Percentiles rank a stretch among this genome's conserved stretches.
These are phyloP conservation scores for Cajanus cajan DNA, from an alignment of 306 rosid species.

Conservation along the genomic window DNA sequence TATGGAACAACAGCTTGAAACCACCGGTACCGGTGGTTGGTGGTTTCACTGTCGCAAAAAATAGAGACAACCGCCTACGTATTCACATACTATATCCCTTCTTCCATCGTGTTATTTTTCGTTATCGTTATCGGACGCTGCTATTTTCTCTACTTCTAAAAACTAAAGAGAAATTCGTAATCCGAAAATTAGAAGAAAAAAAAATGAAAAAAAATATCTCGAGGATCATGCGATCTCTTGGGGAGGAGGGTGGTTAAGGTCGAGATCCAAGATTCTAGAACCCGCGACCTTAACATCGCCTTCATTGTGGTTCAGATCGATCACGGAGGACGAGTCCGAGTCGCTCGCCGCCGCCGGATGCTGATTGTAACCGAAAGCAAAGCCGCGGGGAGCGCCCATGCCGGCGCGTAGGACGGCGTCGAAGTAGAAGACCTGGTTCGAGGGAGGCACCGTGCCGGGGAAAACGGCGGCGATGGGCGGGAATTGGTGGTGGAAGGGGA, in stretches of 20 bases:
- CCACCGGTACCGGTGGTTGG: not conserved
- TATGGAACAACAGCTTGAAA: conserved; percentile 42
- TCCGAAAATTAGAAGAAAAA: not conserved
- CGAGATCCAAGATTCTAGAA: conserved; percentile 40
- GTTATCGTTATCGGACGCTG: not conserved
- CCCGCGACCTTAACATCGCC: not conserved
- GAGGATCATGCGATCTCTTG: conserved; percentile 35
- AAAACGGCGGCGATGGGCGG: conserved; percentile 28
- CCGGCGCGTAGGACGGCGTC: conserved; percentile 55
- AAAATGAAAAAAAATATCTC: not conserved
- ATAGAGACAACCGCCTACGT: conserved; percentile 31
- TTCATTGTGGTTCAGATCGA: conserved; percentile 49
- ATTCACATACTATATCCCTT: conserved; percentile 33
- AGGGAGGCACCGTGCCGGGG: conserved; percentile 31
- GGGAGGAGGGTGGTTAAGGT: conserved; percentile 58
- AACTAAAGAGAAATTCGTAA: conserved; percentile 31
- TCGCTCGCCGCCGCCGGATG: conserved; percentile 33
- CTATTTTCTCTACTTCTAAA: conserved; percentile 15
- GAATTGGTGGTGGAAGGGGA: conserved; percentile 55
- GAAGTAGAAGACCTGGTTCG: conserved; percentile 41
- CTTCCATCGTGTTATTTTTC: not conserved
- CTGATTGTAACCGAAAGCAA: conserved; percentile 30
- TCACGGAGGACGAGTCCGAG: conserved; percentile 69
- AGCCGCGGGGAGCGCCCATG: conserved; percentile 30
- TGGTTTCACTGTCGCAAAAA: conserved; percentile 53